Conservation (phyloP, 345 rosid species). For the Brassica juncea region DNA sequence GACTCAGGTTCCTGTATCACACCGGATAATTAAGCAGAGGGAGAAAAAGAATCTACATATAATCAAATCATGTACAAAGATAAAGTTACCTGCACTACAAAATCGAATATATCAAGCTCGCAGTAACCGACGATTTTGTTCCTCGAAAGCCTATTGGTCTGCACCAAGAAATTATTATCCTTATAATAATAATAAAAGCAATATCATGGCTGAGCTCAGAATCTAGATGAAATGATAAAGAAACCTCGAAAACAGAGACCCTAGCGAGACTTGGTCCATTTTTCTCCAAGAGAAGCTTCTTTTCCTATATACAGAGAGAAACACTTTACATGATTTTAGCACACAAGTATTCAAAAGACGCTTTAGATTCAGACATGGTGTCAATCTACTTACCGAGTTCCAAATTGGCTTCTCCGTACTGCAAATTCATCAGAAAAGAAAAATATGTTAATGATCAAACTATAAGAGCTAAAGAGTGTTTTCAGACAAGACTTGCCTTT, state of each 20-base stretch:
- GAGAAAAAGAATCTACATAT: not conserved
- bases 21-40: not conserved
- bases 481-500: constrained; percentile 49
- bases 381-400: constrained; percentile 68
- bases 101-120: constrained; percentile 79
- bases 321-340: not conserved
- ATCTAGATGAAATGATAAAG: not conserved
- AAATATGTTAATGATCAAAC: not conserved
- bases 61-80: not conserved
- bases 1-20: constrained; percentile 53
- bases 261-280: constrained; percentile 83
- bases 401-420: constrained; percentile 84
- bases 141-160: constrained; percentile 81
- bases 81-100: constrained; percentile 48
- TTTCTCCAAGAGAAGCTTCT: constrained; percentile 82
- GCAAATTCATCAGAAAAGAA: constrained; percentile 41
- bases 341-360: not conserved
- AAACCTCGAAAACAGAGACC: constrained; percentile 84
- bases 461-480: not conserved
- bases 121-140: constrained; percentile 79
- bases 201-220: not conserved
- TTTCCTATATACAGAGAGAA: constrained; percentile 58
- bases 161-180: constrained; percentile 37
- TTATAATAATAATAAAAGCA: not conserved
- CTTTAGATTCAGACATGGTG: constrained; percentile 15